Conservation (phyloP, 164 flowering plant genomes). For the Macadamia tetraphylla region DNA sequence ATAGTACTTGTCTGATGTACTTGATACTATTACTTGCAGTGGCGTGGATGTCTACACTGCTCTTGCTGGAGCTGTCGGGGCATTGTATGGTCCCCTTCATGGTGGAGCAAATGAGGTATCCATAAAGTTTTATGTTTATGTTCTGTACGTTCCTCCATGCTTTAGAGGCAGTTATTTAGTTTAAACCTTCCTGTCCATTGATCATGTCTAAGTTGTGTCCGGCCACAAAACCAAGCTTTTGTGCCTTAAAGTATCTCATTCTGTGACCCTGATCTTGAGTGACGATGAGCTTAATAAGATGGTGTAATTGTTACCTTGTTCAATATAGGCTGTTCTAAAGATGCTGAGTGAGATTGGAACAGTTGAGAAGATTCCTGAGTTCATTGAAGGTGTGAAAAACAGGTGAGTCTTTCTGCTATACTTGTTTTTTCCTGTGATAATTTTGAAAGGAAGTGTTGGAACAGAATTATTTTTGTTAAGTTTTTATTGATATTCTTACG, state of each 20-base stretch:
- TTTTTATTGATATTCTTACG: neutral
- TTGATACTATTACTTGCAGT: conserved; percentile 33
- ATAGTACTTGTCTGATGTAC: neutral
- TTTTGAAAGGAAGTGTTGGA: neutral
- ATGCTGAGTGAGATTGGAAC: conserved; percentile 93
- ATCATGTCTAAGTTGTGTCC: no score
- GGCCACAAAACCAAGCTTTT: neutral
- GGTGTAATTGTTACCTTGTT: conserved; percentile 5
- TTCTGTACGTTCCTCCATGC: neutral
- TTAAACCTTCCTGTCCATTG: neutral
- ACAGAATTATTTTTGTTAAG: neutral
- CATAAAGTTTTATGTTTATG: neutral
- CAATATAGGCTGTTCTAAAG: conserved; percentile 86
- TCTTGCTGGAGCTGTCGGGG: conserved; percentile 98
- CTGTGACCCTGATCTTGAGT: neutral
- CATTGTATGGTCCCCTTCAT: conserved; percentile 97
- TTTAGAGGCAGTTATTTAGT: neutral
- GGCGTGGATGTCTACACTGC: conserved; percentile 99
- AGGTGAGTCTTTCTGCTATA: conserved; percentile 32
- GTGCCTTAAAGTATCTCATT: neutral
- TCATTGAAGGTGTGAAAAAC: conserved; percentile 94
- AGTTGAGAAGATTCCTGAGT: conserved; percentile 89
- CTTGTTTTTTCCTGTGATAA: neutral
- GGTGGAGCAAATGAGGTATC: conserved; percentile 99
- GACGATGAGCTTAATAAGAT: neutral